Percentiles rank a stretch among this genome's conserved stretches.
phyloP scores from a whole-genome alignment of 1,284 basidiomycete genomes.

The Coniferiporia sulphurascens region DNA sequence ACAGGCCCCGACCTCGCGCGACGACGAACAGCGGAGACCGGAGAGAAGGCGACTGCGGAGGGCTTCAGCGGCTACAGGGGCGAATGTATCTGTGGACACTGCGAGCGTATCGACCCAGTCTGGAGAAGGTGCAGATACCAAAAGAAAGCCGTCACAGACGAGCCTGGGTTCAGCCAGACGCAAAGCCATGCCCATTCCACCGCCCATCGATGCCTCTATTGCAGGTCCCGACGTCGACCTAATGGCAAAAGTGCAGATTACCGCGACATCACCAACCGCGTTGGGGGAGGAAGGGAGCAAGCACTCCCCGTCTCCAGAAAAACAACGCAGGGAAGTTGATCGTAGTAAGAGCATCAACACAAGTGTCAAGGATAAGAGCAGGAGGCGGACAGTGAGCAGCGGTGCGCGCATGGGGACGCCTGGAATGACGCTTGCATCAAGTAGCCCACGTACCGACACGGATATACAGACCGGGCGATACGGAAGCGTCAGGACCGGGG shows the following conservation, averaged over 20 bases:
- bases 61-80: too few relatives aligned
- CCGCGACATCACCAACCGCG: neutral
- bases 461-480: neutral
- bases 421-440: constrained; percentile 7
- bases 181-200: constrained; percentile 10
- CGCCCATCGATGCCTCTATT: constrained; percentile 16
- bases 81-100: neutral
- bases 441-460: neutral
- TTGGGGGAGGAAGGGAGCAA: neutral
- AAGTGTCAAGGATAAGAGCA: neutral
- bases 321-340: neutral
- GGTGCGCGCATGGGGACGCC: neutral
- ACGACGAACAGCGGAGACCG: neutral
- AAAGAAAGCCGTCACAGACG: constrained; percentile 8
- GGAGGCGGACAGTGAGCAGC: neutral
- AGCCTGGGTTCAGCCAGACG: constrained; percentile 7
- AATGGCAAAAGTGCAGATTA: constrained; percentile 1
- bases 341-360: neutral
- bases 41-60: too few relatives aligned
- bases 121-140: neutral
- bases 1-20: constrained; percentile 6
- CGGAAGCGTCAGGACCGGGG: neutral
- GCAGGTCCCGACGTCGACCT: constrained; percentile 6
- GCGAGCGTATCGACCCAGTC: neutral
- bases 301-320: neutral